A percentile compares a stretch with the other conserved stretches of the same genome.
phyloP scores from a whole-genome alignment of 495 filamentous ascomycete species.

The Penicillium goetzii region DNA sequence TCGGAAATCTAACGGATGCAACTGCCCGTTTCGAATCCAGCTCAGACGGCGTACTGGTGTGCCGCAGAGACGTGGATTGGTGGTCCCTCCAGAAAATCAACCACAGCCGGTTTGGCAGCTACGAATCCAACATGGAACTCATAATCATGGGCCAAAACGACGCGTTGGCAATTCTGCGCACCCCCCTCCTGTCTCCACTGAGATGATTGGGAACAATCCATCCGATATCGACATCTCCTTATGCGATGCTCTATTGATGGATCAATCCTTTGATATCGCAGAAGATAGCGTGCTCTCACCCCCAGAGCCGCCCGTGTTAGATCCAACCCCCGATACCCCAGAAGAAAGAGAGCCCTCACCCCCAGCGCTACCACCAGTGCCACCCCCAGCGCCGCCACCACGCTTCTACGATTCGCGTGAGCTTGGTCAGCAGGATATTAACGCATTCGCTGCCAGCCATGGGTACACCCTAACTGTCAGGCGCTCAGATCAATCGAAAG shows the following conservation, averaged over 20 bases:
- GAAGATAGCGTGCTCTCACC: background rate
- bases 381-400: constrained; percentile 3
- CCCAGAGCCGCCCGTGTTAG: background rate
- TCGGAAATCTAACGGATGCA: background rate
- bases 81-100: background rate
- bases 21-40: constrained; percentile 4
- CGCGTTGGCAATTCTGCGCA: background rate
- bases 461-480: constrained; percentile 2
- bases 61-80: background rate
- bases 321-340: background rate
- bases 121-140: background rate
- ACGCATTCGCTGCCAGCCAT: background rate
- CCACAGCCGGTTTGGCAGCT: background rate
- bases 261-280: background rate
- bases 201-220: background rate
- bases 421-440: background rate
- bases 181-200: background rate
- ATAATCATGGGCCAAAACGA: constrained; percentile 6
- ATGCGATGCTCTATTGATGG: background rate
- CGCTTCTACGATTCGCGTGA: constrained; percentile 5
- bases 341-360: background rate
- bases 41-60: background rate
- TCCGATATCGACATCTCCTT: background rate
- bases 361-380: background rate
- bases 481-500: background rate